Evolutionary conservation across 495 filamentous ascomycete genomes (phyloP).

Genomic region (Tetracladium marchalianum): DNA sequence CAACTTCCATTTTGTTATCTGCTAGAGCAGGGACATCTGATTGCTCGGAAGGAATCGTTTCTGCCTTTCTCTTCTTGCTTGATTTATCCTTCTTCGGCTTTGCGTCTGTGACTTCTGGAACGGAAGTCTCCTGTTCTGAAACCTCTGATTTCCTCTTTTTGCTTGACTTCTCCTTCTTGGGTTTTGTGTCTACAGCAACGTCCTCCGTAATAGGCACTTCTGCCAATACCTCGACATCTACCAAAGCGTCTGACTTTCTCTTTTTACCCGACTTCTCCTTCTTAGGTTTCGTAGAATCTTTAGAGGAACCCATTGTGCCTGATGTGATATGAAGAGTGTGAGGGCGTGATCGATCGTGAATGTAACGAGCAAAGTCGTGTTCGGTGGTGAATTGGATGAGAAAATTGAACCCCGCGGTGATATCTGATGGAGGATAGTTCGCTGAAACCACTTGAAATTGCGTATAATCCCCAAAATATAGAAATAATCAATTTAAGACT

Average conservation of each 20-base stretch:
- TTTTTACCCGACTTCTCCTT: slow-evolving; percentile 6
- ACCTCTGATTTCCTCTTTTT: slow-evolving; percentile 3
- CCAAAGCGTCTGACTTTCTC: slow-evolving; percentile 1
- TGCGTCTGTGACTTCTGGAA: background rate
- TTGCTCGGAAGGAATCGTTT: background rate
- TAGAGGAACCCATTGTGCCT: background rate
- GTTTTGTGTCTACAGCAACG: background rate
- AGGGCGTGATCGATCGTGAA: too few species aligned
- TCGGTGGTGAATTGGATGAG: too few species aligned
- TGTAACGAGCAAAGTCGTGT: too few species aligned
- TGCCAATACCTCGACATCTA: background rate
- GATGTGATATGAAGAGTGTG: too few species aligned
- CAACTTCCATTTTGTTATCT: background rate
- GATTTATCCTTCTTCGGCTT: slow-evolving; percentile 17
- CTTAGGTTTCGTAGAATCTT: slow-evolving; percentile 1
- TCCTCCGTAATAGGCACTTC: background rate
- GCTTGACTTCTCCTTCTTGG: slow-evolving; percentile 4
- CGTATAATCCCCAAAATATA: too few species aligned
- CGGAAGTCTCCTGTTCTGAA: background rate
- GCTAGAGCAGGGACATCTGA: background rate
- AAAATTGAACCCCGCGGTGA: too few species aligned
- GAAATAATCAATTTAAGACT: too few species aligned
- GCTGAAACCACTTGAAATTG: too few species aligned
- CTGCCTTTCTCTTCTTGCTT: slow-evolving; percentile 18
- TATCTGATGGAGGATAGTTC: too few species aligned